phyloP scores from a whole-genome alignment of 805 yeast genomes.

The Metahyphopichia silvanorum region DNA sequence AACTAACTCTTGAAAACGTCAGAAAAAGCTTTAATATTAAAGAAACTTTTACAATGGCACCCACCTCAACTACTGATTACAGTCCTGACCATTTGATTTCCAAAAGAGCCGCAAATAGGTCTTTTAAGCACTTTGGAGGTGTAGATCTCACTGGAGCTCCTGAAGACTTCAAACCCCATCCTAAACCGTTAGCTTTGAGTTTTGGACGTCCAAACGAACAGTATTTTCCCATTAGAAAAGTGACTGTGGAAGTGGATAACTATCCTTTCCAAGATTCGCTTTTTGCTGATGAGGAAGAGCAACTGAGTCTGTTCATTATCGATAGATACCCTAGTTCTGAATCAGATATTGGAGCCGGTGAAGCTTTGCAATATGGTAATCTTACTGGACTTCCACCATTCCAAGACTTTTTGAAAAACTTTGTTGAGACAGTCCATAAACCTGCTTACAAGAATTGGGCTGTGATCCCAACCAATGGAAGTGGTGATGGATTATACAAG shows the following conservation, averaged over 20 bases:
- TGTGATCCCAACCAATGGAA: constrained; percentile 46
- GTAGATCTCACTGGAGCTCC: constrained; percentile 3
- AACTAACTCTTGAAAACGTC: too few species aligned
- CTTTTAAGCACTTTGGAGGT: constrained; percentile 4
- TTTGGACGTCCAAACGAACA: constrained; percentile 6
- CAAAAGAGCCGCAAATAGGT: constrained; percentile 3
- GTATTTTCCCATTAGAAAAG: constrained; percentile 6
- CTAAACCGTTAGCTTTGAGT: constrained; percentile 4
- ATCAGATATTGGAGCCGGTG: neutral
- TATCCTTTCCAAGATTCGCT: constrained; percentile 8
- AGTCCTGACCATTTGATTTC: constrained; percentile 5
- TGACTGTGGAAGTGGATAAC: constrained; percentile 5
- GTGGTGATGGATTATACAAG: constrained; percentile 55
- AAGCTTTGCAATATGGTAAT: constrained; percentile 55
- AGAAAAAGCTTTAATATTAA: too few species aligned
- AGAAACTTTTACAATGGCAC: too few species aligned
- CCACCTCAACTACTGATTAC: neutral
- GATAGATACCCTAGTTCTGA: neutral
- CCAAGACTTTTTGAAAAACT: constrained; percentile 34
- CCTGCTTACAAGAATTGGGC: constrained; percentile 51
- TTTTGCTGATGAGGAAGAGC: constrained; percentile 3
- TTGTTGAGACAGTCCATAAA: constrained; percentile 37
- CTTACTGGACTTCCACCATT: constrained; percentile 45
- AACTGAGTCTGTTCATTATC: neutral
- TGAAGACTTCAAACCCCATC: constrained; percentile 6